Evolutionary conservation across 225 moss, liverwort and hornwort genomes (phyloP).

Genomic region (Pseudisothecium myosuroides): DNA sequence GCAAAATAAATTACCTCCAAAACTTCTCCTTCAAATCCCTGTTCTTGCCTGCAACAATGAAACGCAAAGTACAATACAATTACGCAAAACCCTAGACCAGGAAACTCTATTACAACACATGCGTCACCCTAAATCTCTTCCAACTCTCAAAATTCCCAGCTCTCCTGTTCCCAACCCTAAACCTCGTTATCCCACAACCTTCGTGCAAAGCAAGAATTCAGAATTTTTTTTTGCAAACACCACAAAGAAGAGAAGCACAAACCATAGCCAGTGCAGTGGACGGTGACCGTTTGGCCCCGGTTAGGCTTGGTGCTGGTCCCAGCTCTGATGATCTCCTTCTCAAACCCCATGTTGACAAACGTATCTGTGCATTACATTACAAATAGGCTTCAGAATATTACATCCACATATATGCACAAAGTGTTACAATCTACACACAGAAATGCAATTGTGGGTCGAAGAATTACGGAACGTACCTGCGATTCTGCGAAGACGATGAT

Average conservation of each 20-base stretch:
- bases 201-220: not conserved
- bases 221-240: not conserved
- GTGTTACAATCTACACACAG: not conserved
- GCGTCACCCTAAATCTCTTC: not conserved
- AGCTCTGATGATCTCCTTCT: conserved; percentile 70
- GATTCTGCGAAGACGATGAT: not conserved
- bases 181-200: not conserved
- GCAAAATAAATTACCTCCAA: conserved; percentile 49
- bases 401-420: not conserved
- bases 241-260: not conserved
- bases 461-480: not conserved
- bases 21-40: conserved; percentile 74
- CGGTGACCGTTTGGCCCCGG: conserved; percentile 70
- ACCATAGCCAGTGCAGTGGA: conserved; percentile 95
- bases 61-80: not conserved
- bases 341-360: conserved; percentile 51
- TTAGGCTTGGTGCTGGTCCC: conserved; percentile 58
- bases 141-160: not conserved
- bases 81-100: not conserved
- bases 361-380: not conserved
- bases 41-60: conserved; percentile 58
- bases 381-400: not conserved
- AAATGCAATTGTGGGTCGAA: not conserved
- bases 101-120: not conserved
- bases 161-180: not conserved